Evolutionary conservation across 2,329 filamentous ascomycete species (phyloP).

Genomic region (Septoria petroselini): DNA sequence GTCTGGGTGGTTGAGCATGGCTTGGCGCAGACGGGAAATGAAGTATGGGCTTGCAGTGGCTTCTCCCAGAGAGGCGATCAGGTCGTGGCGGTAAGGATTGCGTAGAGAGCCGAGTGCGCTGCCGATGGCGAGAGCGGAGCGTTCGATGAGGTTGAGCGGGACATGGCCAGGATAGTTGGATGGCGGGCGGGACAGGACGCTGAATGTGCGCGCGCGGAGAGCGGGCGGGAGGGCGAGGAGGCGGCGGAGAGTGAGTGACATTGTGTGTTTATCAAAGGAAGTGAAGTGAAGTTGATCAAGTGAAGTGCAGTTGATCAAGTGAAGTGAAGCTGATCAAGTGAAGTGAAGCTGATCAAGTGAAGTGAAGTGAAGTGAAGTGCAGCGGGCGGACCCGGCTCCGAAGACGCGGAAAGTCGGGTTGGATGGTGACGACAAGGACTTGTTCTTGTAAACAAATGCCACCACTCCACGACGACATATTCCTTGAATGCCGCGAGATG

Average conservation of each 20-base stretch:
- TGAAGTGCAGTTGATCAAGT: too few relatives aligned
- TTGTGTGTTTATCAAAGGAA: too few relatives aligned
- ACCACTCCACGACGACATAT: too few relatives aligned
- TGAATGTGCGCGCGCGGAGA: constrained; percentile 58
- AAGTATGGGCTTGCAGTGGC: constrained; percentile 93
- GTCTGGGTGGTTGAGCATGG: constrained; percentile 80
- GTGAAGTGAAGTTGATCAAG: too few relatives aligned
- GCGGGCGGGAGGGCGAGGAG: constrained; percentile 35
- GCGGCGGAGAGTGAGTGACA: background rate
- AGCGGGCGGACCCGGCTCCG: background rate
- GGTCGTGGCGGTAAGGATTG: constrained; percentile 80
- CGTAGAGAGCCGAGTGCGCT: constrained; percentile 60
- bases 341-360: too few relatives aligned
- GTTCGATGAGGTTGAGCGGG: constrained; percentile 75
- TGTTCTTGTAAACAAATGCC: too few relatives aligned
- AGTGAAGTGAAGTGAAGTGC: background rate
- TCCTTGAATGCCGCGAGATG: too few relatives aligned
- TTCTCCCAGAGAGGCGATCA: constrained; percentile 92
- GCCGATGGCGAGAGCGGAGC: constrained; percentile 64
- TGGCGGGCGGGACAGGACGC: constrained; percentile 76
- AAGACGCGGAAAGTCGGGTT: background rate
- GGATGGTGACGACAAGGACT: background rate
- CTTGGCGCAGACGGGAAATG: constrained; percentile 83
- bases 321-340: too few relatives aligned
- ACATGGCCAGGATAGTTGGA: constrained; percentile 92